Percentiles rank a stretch among this genome's conserved stretches.
These are phyloP conservation scores for Blastocystis sp. DNA, from an alignment of 352 stramenopile genomes.

Conservation along the genomic window DNA sequence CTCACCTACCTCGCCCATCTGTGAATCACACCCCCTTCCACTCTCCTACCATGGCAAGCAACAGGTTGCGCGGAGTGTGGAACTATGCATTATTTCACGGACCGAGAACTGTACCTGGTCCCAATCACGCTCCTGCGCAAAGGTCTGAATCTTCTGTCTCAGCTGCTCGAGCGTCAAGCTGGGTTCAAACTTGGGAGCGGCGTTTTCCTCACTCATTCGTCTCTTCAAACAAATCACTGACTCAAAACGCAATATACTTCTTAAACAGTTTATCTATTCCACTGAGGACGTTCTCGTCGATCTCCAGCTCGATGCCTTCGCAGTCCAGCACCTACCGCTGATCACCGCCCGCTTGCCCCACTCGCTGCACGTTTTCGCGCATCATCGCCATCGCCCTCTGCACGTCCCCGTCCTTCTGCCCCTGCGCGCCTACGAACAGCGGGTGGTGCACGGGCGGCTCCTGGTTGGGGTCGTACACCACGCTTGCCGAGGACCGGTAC, in stretches of 20 bases:
- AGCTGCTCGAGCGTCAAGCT: conserved; percentile 70
- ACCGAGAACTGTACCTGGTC: conserved; percentile 63
- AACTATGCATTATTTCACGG: conserved; percentile 71
- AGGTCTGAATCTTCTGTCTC: conserved; percentile 71
- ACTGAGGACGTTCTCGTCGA: conserved; percentile 34
- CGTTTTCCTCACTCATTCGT: conserved; percentile 47
- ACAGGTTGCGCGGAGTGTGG: conserved; percentile 85
- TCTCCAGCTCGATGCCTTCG: conserved; percentile 28
- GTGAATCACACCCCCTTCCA: neutral
- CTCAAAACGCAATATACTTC: conserved; percentile 56
- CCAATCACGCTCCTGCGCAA: conserved; percentile 78
- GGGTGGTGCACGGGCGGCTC: conserved; percentile 30
- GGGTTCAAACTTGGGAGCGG: neutral
- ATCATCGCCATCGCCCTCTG: conserved; percentile 23
- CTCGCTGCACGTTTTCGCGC: conserved; percentile 38
- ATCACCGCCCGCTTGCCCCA: neutral
- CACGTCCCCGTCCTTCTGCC: neutral
- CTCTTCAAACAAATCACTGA: conserved; percentile 30
- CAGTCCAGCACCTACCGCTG: conserved; percentile 15
- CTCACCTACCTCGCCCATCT: conserved; percentile 86
- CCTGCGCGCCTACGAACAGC: neutral
- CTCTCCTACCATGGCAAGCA: conserved; percentile 82
- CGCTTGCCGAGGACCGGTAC: conserved; percentile 15
- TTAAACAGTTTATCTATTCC: conserved; percentile 47
- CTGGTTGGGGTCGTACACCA: conserved; percentile 27